Conservation (phyloP, 148 eudicot genomes). For the Heliamphora exappendiculata region DNA sequence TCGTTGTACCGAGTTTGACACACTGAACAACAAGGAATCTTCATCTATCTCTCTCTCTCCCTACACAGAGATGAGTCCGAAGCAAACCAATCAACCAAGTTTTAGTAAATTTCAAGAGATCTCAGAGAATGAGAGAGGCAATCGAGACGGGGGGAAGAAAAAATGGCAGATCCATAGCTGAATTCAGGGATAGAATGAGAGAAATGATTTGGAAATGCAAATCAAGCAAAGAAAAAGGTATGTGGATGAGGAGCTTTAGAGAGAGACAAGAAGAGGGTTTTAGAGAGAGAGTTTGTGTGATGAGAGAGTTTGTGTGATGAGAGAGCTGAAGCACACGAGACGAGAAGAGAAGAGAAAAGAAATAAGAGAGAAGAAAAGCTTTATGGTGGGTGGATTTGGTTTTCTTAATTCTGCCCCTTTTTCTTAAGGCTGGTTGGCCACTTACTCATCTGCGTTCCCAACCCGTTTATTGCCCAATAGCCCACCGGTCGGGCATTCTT, state of each 20-base stretch:
- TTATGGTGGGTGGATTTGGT: too few relatives aligned
- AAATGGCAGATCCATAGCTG: slow-evolving; percentile 6
- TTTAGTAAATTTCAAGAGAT: background rate
- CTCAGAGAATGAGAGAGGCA: background rate
- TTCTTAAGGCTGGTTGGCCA: too few relatives aligned
- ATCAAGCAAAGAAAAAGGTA: background rate
- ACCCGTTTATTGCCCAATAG: too few relatives aligned
- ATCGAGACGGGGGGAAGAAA: background rate
- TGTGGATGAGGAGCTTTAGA: background rate
- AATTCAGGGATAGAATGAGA: background rate
- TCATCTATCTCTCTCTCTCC: slow-evolving; percentile 28
- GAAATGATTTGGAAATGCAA: background rate
- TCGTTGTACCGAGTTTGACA: slow-evolving; percentile 84
- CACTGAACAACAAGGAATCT: slow-evolving; percentile 74
- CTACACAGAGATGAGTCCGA: background rate
- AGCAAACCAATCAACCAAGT: background rate
- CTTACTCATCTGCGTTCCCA: too few relatives aligned
- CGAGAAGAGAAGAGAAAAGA: too few relatives aligned
- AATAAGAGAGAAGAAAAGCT: too few relatives aligned
- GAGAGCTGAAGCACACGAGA: background rate
- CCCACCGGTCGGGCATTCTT: too few relatives aligned
- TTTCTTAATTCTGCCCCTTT: too few relatives aligned
- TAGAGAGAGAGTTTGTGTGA: background rate
- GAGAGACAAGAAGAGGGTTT: background rate
- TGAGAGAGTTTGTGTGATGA: background rate